A percentile compares a stretch with the other conserved stretches of the same genome.
Conservation (phyloP, 805 yeast species). For the Maudiozyma turicensis region DNA sequence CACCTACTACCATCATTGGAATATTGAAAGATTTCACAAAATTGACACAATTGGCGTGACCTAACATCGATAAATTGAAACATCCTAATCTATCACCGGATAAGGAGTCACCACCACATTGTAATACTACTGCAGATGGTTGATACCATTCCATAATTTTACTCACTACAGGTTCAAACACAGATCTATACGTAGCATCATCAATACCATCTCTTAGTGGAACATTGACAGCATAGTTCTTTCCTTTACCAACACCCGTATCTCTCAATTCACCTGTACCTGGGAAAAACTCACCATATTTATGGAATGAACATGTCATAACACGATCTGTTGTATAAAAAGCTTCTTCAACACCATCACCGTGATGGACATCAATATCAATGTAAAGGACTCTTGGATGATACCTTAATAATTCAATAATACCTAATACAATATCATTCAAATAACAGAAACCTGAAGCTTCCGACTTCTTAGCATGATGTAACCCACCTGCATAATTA, state of each 20-base stretch:
- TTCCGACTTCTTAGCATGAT: constrained; percentile 90
- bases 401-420: constrained; percentile 71
- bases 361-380: constrained; percentile 93
- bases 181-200: constrained; percentile 69
- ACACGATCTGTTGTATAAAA: constrained; percentile 91
- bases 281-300: constrained; percentile 93
- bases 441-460: constrained; percentile 94
- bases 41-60: constrained; percentile 92
- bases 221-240: constrained; percentile 78
- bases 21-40: constrained; percentile 80
- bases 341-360: constrained; percentile 97
- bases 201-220: constrained; percentile 94
- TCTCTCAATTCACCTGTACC: constrained; percentile 94
- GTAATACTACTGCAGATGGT: constrained; percentile 90
- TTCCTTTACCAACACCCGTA: constrained; percentile 80
- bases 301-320: constrained; percentile 94
- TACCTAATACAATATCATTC: constrained; percentile 87
- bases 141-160: constrained; percentile 87
- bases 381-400: constrained; percentile 90
- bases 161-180: constrained; percentile 77
- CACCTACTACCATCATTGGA: constrained; percentile 88
- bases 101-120: constrained; percentile 94
- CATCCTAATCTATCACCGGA: constrained; percentile 92
- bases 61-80: constrained; percentile 82
- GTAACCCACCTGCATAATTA: constrained; percentile 94